Evolutionary conservation across 2,329 filamentous ascomycete species (phyloP).

Genomic region (Pseudogymnoascus sp.): DNA sequence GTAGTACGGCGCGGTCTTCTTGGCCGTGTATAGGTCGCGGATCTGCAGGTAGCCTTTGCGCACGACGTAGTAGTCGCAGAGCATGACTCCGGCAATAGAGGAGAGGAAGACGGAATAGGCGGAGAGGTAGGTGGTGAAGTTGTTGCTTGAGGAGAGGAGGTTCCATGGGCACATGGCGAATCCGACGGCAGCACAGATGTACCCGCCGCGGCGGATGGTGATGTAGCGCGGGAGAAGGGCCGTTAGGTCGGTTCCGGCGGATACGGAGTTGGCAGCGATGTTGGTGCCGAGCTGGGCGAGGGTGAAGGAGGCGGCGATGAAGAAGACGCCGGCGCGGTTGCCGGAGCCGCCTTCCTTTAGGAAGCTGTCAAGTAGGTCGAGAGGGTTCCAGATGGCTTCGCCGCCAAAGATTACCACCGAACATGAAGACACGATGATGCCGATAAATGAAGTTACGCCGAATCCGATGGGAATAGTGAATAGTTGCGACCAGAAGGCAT

Average conservation of each 20-base stretch:
- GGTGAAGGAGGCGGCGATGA: constrained; percentile 62
- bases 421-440: constrained; percentile 69
- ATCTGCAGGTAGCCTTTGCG: constrained; percentile 74
- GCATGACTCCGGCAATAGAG: constrained; percentile 85
- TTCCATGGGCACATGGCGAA: constrained; percentile 84
- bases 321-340: constrained; percentile 67
- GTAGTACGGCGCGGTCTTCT: constrained; percentile 61
- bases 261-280: constrained; percentile 79
- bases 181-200: constrained; percentile 72
- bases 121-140: constrained; percentile 85
- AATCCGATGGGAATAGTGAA: constrained; percentile 65
- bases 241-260: constrained; percentile 69
- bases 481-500: constrained; percentile 75
- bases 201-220: constrained; percentile 79
- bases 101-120: constrained; percentile 93
- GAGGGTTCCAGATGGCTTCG: constrained; percentile 65
- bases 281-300: constrained; percentile 81
- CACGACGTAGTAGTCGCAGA: constrained; percentile 80
- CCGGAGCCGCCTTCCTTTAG: constrained; percentile 59
- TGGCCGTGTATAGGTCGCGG: constrained; percentile 69
- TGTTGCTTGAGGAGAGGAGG: constrained; percentile 64
- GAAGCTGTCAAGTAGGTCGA: constrained; percentile 58
- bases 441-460: constrained; percentile 74
- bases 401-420: constrained; percentile 58
- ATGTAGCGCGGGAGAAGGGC: constrained; percentile 71